Conservation (phyloP, 345 rosid species). For the Syzygium aqueum region DNA sequence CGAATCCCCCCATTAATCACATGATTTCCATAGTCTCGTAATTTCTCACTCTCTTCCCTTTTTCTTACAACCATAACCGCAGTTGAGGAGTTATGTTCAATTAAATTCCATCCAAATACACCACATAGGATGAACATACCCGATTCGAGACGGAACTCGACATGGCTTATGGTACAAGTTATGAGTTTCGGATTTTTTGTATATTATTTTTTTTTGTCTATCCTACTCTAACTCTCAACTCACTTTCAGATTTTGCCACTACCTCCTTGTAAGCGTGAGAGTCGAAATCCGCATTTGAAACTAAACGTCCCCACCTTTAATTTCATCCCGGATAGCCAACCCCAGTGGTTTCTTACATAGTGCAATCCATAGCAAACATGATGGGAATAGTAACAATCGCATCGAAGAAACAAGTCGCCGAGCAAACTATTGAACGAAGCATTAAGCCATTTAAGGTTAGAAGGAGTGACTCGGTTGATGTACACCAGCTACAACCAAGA, state of each 20-base stretch:
- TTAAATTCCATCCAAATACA: no score
- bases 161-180: not conserved
- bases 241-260: no score
- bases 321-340: no score
- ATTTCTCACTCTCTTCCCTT: no score
- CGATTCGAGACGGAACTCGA: not conserved
- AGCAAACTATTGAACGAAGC: not conserved
- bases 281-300: no score
- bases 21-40: not conserved
- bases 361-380: not conserved
- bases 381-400: not conserved
- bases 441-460: no score
- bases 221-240: no score
- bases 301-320: no score
- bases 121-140: no score
- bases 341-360: not conserved
- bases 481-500: not conserved
- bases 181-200: not conserved
- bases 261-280: fast-evolving
- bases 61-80: no score
- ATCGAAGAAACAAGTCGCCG: not conserved
- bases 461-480: not conserved
- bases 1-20: not conserved
- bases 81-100: no score
- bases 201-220: no score